phyloP scores from a whole-genome alignment of 2,329 filamentous ascomycete species.

The Pseudocercospora fijiensis region DNA sequence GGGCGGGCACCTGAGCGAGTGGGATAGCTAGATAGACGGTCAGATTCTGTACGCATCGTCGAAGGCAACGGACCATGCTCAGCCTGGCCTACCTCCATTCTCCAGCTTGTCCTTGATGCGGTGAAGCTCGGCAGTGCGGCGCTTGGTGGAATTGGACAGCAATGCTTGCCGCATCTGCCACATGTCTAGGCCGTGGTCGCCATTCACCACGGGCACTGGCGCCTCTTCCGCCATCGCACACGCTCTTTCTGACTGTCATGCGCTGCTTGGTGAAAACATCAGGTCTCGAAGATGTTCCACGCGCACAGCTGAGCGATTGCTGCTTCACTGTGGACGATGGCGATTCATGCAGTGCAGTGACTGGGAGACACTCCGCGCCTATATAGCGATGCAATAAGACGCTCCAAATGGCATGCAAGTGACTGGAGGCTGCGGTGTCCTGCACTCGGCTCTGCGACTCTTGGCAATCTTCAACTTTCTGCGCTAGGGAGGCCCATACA shows the following conservation, averaged over 20 bases:
- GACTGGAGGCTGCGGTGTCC: conserved; percentile 12
- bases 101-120: conserved; percentile 46
- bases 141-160: conserved; percentile 51
- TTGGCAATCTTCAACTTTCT: background rate
- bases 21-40: conserved; percentile 23
- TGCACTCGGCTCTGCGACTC: conserved; percentile 1
- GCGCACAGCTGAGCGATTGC: background rate
- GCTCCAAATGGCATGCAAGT: background rate
- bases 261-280: background rate
- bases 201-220: conserved; percentile 19
- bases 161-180: conserved; percentile 40
- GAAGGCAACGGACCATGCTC: background rate
- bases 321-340: background rate
- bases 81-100: conserved; percentile 45
- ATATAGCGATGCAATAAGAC: background rate
- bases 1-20: conserved; percentile 28
- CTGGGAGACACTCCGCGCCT: background rate
- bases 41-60: conserved; percentile 11
- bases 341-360: background rate
- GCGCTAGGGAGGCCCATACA: too few species aligned
- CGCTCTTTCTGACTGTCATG: conserved; percentile 6
- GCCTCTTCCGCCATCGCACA: conserved; percentile 28
- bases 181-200: conserved; percentile 27
- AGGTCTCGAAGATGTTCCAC: background rate
- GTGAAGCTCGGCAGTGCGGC: conserved; percentile 47